Percentiles rank a stretch among this genome's conserved stretches.
Evolutionary conservation across 73 alveolate genomes (phyloP).

Genomic region (Paramecium biaurelia): DNA sequence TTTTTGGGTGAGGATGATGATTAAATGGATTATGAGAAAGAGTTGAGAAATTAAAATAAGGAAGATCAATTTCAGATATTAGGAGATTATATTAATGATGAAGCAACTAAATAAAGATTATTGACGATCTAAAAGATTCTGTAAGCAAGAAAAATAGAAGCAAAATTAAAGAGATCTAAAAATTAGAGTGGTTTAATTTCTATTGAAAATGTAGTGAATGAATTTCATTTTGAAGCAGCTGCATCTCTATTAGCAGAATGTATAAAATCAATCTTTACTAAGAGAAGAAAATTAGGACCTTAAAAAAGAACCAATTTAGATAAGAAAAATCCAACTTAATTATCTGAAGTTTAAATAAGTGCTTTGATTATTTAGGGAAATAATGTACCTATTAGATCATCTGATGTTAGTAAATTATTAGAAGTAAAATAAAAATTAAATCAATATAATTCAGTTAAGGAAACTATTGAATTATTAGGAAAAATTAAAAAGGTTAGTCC

Average conservation of each 20-base stretch:
- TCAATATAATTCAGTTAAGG: background rate
- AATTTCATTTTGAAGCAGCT: constrained; percentile 62
- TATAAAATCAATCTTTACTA: constrained; percentile 62
- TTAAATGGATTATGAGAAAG: constrained; percentile 10
- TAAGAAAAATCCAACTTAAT: constrained; percentile 46
- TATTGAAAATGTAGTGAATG: constrained; percentile 65
- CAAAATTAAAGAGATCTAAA: background rate
- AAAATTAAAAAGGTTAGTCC: background rate
- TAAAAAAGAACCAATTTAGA: constrained; percentile 43
- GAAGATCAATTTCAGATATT: background rate
- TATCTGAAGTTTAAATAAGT: constrained; percentile 44
- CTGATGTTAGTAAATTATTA: background rate
- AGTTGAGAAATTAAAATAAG: constrained; percentile 8
- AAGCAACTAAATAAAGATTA: constrained; percentile 44
- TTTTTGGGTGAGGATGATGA: constrained; percentile 30
- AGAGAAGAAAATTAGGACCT: constrained; percentile 67
- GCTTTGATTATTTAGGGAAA: constrained; percentile 19
- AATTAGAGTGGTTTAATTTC: constrained; percentile 55
- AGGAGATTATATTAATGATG: constrained; percentile 28
- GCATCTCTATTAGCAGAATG: constrained; percentile 61
- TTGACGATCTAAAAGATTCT: background rate
- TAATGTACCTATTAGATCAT: constrained; percentile 60
- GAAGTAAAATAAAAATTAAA: constrained; percentile 30
- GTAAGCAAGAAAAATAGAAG: background rate
- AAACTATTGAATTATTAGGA: background rate